Evolutionary conservation across 2,329 filamentous ascomycete species (phyloP).

Genomic region (Cercospora brassicicola): DNA sequence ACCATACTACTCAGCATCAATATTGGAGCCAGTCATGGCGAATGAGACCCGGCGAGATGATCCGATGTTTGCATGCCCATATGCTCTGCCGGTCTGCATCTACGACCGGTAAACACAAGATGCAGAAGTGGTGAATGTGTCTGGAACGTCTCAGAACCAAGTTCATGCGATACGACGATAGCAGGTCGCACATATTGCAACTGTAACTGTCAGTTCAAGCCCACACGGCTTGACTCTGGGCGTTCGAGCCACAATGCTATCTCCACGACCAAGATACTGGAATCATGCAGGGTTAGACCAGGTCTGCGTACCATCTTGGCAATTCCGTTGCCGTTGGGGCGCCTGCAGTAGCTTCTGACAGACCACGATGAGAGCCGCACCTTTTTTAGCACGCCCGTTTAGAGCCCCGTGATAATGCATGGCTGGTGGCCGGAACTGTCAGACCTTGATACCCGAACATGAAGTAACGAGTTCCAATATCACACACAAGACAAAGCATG

Average conservation of each 20-base stretch:
- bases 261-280: background rate
- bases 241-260: background rate
- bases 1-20: background rate
- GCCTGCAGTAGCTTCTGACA: background rate
- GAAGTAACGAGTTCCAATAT: background rate
- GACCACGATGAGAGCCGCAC: background rate
- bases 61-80: background rate
- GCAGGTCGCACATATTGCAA: background rate
- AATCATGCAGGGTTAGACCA: background rate
- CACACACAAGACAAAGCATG: background rate
- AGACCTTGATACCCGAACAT: background rate
- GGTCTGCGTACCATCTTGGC: background rate
- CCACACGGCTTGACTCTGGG: background rate
- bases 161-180: background rate
- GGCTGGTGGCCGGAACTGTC: background rate
- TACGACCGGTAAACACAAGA: background rate
- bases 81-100: too few relatives aligned
- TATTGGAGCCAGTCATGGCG: background rate
- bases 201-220: background rate
- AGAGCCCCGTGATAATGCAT: background rate
- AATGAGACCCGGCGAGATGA: background rate
- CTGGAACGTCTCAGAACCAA: background rate
- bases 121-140: background rate
- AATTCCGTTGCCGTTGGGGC: background rate
- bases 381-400: conserved; percentile 2